Evolutionary conservation across 2,329 filamentous ascomycete species (phyloP), one percentile per base, ranked within the genome.

Genomic region (Alternaria dauci): DNA sequence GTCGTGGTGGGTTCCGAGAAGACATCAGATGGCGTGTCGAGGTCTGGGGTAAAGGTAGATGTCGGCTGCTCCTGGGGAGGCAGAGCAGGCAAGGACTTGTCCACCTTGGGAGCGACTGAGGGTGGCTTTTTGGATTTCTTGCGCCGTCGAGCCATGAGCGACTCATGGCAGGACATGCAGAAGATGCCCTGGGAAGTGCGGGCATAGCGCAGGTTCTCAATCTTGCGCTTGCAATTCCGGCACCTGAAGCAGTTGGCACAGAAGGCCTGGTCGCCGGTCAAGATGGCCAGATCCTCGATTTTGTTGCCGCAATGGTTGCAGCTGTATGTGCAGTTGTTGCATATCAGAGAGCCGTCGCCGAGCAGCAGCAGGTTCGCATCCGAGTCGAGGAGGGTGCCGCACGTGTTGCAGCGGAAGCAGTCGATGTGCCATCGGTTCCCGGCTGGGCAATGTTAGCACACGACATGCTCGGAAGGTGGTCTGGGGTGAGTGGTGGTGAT

Each of bases 261-360:
- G 78, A 97, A 99, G 44, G 95, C 95, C 81, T 99, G 94, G 75
- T 99, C 95, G 67, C 95, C 95, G 0, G 95, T 99, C 69, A 99
- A 85, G 78, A 99, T 99, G 66, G 95, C 95, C 64, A 98, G 85
- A 77, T 99, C 95, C 78, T 99, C 95, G 69, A 99, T 99, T 84
- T 99, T 99, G 83, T 96, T 94, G 60, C 89, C 89, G 80, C 95
- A 99, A 55, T 94, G 94, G 79, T 89, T 97, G 84, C 95, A 99
- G 85, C 94, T 97, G 80, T 99, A 99, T 55, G 95, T 98, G 83
- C 95, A 99, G 81, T 97, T 97, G 83, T 97, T 98, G 86, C 95
- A 99, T 71, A 99, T 98, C 68, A 99, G 88, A 18, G 94, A 98
- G 68, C 95, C 95, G 82, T 99, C 95, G 78, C 95, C 95, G 65